Evolutionary conservation across 1,139 yeast species (phyloP), one percentile per base, ranked within the genome.

Genomic region (Arxiozyma bovina): DNA sequence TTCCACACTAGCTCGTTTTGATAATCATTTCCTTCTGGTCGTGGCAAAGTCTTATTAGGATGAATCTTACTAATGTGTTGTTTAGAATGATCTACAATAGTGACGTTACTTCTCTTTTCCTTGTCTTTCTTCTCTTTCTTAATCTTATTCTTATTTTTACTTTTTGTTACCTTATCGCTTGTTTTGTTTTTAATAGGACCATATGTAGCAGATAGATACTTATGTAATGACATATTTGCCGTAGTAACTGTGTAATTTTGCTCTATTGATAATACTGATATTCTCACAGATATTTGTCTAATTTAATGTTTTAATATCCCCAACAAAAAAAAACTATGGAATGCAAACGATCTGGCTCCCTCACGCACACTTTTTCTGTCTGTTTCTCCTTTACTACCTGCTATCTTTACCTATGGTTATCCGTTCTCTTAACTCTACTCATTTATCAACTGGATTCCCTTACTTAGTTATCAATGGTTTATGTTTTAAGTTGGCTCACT

Each of bases 141-240:
- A 53, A 63, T 64, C 58, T 61, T 64, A 58, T 67, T 74, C 52
- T 62, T 61, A 57, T 15, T 34, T 34, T 34, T 34, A 34, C 8
- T 12, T 34, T 34, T 34, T 2, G n/a, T 15, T 34, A 34, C 40
- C 40, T 34, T 34, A 15, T 34, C n/a, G 12, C 64, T 63, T 55
- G 43, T 27, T 22, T 45, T 38, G 38, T 11, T 50, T 20, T 66
- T 54, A 15, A 55, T 38, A 56, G 63, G 61, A 47, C 66, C 66
- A 50, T 81, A 79, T 57, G 78, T 78, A 58, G 77, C 75, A 18
- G 79, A 73, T 46, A 82, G 69, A 59, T 81, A 81, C 52, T 77
- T 82, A 30, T 82, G 76, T 42, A 81, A 67, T 3, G 82, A 76
- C 80, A 76, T 73, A 21, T 23, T 18, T 45, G 27, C 18, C n/a